phyloP scores from a whole-genome alignment of 371 early-diverging fungal species.

The Actinomucor elegans region DNA sequence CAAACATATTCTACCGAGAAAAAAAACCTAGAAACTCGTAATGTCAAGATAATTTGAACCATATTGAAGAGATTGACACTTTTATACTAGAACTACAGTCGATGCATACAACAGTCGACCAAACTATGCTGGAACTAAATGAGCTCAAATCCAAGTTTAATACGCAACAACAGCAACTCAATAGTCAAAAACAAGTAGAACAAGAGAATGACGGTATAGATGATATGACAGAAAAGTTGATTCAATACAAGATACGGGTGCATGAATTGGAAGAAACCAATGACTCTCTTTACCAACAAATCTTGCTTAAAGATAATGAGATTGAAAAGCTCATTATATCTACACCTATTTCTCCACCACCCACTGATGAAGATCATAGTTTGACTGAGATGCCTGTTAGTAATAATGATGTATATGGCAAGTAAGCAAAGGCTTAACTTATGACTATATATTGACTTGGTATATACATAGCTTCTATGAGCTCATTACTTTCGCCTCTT shows the following conservation, averaged over 20 bases:
- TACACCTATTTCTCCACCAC: slow-evolving; percentile 12
- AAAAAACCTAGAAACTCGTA: slow-evolving; percentile 7
- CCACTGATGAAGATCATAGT: slow-evolving; percentile 1
- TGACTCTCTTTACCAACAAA: slow-evolving; percentile 9
- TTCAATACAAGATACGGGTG: slow-evolving; percentile 2
- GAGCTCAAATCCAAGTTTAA: slow-evolving; percentile 8
- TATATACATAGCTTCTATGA: slow-evolving; percentile 37
- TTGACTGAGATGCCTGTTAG: too few relatives aligned
- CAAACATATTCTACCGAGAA: neutral
- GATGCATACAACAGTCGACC: neutral
- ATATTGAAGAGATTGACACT: neutral
- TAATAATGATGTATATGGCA: slow-evolving; percentile 27
- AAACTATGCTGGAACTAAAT: slow-evolving; percentile 1
- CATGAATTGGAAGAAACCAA: slow-evolving; percentile 11
- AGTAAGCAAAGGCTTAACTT: neutral
- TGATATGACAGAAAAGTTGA: neutral
- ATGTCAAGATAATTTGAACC: neutral
- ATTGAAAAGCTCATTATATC: slow-evolving; percentile 13
- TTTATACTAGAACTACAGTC: slow-evolving; percentile 11
- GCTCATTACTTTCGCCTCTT: slow-evolving; percentile 33
- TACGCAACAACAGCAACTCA: too few relatives aligned
- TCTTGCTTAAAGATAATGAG: slow-evolving; percentile 18
- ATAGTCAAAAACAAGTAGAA: neutral
- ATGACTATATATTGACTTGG: neutral
- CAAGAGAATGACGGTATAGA: neutral